Base-by-base conservation (phyloP, 2,329 filamentous ascomycete species). In the Ascochyta pisi region DNA sequence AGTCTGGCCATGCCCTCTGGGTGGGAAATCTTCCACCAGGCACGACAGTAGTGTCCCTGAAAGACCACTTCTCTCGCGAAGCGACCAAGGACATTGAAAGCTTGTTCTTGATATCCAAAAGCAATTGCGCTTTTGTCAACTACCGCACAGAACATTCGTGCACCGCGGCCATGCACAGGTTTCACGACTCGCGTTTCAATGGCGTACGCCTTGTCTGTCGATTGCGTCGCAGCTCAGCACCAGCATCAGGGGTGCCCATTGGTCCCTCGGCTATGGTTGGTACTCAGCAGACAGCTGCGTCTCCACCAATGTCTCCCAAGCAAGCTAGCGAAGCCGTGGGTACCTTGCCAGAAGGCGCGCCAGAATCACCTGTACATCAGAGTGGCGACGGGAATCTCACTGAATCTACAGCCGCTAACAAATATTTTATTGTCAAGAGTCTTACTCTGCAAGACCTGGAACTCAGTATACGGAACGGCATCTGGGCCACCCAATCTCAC, bases 121-220 rank as follows among this genome's bases (percentile, higher is more conserved):
- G 93, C 73, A 97, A 97, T 71, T 98, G 94, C 70, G 94, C 93
- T 0, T 98, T 98, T 78, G 92, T 96, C 62, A 98, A 98, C 70
- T 98, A 96, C 74, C 90, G 88, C 60, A 89, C 91, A 46, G 92
- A 96, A 67, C 78, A 81, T 3, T 86, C 87, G 5, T 97, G 92
- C 70, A 78, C 84, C 6, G 82, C 85, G 8, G 94, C 94, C 0
- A 91, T 96, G 79, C 84, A 87, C 41, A 87, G 91, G 63, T 89
- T 98, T 40, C 92, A 98, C 73, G 93, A 98, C 69, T 96, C 92
- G 1, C 88, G 89, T 52, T 97, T 97, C 66, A 87, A 94, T 66
- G 89, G 91, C 0, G 90, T 95, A 16, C 86, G 91, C 24, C 82
- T 98, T 4, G 93, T 97, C 12, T 96, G 93, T 73, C 85, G 94